A percentile compares a stretch with the other conserved stretches of the same genome.
Evolutionary conservation across 2,329 filamentous ascomycete genomes (phyloP).

Genomic region (Dothideomycetes sp.): DNA sequence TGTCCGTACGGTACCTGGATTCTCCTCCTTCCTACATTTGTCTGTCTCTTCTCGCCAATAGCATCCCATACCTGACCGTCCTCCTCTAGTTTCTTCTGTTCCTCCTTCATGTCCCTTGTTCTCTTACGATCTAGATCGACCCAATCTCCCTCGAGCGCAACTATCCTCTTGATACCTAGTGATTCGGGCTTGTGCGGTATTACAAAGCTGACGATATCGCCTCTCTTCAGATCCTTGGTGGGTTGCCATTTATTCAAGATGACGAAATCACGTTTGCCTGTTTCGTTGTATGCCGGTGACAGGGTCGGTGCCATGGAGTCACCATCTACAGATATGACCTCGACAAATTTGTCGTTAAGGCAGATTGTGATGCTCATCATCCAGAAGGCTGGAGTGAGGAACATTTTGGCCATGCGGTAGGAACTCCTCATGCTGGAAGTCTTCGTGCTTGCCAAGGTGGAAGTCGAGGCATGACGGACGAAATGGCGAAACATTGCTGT

Average conservation of each 20-base stretch:
- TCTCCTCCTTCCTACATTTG: slow-evolving; percentile 20
- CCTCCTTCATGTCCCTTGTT: slow-evolving; percentile 33
- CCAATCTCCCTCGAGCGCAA: slow-evolving; percentile 71
- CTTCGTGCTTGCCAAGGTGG: too few species aligned
- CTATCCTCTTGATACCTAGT: slow-evolving; percentile 69
- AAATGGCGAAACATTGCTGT: too few species aligned
- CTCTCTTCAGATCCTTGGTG: slow-evolving; percentile 27
- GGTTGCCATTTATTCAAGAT: slow-evolving; percentile 27
- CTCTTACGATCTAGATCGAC: slow-evolving; percentile 48
- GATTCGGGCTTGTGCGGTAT: slow-evolving; percentile 58
- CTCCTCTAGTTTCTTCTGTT: slow-evolving; percentile 24
- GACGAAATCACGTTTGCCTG: slow-evolving; percentile 31
- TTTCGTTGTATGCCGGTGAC: slow-evolving; percentile 32
- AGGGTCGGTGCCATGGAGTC: slow-evolving; percentile 39
- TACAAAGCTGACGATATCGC: slow-evolving; percentile 38
- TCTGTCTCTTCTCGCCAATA: slow-evolving; percentile 5
- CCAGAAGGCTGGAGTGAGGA: slow-evolving; percentile 8
- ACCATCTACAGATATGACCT: slow-evolving; percentile 31
- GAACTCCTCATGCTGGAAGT: too few species aligned
- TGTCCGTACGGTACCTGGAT: slow-evolving; percentile 70
- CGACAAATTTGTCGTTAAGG: slow-evolving; percentile 34
- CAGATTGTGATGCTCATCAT: slow-evolving; percentile 18
- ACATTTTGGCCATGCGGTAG: too few species aligned
- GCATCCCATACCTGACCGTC: slow-evolving; percentile 16
- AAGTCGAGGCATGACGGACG: too few species aligned